Percentiles rank a stretch among this genome's conserved stretches.
Conservation (phyloP, 2,329 filamentous ascomycete species). For the Cercospora nicotianae region DNA sequence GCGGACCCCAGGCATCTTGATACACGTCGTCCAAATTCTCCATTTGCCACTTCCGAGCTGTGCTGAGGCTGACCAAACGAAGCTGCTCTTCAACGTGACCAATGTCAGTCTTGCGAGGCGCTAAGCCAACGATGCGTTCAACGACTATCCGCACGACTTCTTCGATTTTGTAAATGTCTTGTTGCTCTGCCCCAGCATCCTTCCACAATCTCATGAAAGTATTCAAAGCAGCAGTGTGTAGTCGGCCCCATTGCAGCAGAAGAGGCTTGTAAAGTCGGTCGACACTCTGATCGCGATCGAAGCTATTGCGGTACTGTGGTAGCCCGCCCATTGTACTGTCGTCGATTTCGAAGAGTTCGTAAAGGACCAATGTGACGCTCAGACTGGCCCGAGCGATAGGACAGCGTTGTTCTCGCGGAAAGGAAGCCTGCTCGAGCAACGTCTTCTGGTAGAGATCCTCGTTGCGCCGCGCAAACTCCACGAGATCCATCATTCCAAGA, state of each 20-base stretch:
- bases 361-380: conserved; percentile 81
- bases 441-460: conserved; percentile 92
- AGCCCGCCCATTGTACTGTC: conserved; percentile 27
- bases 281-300: conserved; percentile 54
- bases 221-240: conserved; percentile 82
- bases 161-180: conserved; percentile 90
- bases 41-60: conserved; percentile 86
- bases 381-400: conserved; percentile 85
- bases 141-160: conserved; percentile 87
- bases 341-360: conserved; percentile 94
- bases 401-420: conserved; percentile 70
- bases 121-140: conserved; percentile 83
- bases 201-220: conserved; percentile 94
- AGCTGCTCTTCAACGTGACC: conserved; percentile 87
- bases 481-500: conserved; percentile 94
- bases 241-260: conserved; percentile 85
- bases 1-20: conserved; percentile 90
- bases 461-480: conserved; percentile 88
- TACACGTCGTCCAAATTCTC: conserved; percentile 86
- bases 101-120: conserved; percentile 77
- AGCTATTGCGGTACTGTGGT: conserved; percentile 19
- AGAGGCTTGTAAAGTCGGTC: conserved; percentile 85
- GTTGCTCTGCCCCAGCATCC: conserved; percentile 75
- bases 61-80: conserved; percentile 74
- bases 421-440: conserved; percentile 80